A percentile compares a stretch with the other conserved stretches of the same genome.
Conservation (phyloP, 352 stramenopile genomes). For the Phytopythium vexans region DNA sequence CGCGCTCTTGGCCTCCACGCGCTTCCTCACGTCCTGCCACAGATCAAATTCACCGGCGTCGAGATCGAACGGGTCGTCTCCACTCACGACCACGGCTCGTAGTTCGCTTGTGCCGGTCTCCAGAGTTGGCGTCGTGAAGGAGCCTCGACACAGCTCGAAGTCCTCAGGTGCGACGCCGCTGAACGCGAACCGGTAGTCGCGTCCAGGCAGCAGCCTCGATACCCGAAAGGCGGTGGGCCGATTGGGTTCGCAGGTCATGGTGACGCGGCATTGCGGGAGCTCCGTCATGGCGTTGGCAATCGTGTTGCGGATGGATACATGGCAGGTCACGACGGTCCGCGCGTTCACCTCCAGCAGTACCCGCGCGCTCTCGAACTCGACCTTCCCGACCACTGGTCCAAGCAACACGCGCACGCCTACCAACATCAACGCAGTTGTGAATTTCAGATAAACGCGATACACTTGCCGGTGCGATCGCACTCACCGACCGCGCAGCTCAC, state of each 20-base stretch:
- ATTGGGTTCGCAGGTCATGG: constrained; percentile 18
- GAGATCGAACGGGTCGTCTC: constrained; percentile 42
- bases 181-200: constrained; percentile 57
- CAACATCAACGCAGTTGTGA: not conserved
- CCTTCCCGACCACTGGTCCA: constrained; percentile 65
- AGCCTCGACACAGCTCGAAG: constrained; percentile 19
- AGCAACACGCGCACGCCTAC: constrained; percentile 53
- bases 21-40: constrained; percentile 39
- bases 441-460: constrained; percentile 5
- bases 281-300: constrained; percentile 37
- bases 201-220: constrained; percentile 41
- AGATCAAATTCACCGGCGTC: constrained; percentile 40
- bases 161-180: constrained; percentile 47
- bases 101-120: constrained; percentile 18
- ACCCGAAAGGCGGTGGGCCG: constrained; percentile 41
- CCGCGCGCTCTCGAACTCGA: constrained; percentile 41
- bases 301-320: constrained; percentile 42
- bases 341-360: constrained; percentile 67
- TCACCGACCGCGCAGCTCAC: constrained; percentile 3
- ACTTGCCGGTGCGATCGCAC: constrained; percentile 4
- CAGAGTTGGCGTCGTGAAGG: constrained; percentile 48
- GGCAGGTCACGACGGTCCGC: constrained; percentile 34
- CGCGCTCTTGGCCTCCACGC: constrained; percentile 22
- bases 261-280: constrained; percentile 24
- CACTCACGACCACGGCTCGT: constrained; percentile 38